Evolutionary conservation across 1,284 basidiomycete species (phyloP).

Genomic region (Golubevia pallescens): DNA sequence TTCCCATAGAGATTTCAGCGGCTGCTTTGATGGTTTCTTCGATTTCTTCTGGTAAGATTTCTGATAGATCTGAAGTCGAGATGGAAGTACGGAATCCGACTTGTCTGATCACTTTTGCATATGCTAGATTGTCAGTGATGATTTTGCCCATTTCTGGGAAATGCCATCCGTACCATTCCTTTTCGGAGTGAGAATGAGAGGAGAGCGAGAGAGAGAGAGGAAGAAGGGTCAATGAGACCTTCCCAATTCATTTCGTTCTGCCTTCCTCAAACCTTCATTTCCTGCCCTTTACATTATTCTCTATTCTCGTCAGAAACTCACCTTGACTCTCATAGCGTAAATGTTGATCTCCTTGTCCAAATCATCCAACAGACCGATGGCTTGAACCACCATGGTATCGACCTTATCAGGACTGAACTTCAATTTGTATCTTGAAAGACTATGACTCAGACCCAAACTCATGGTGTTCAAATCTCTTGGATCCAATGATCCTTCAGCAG

Average conservation of each 20-base stretch:
- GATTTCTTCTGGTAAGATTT: slow-evolving; percentile 91
- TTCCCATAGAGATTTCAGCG: slow-evolving; percentile 97
- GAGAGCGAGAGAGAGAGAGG: not conserved
- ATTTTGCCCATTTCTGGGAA: slow-evolving; percentile 99
- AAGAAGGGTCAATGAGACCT: too few species aligned
- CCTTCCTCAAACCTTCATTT: too few species aligned
- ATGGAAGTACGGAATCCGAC: slow-evolving; percentile 79
- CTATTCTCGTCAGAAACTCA: slow-evolving; percentile 60
- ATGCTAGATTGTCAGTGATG: slow-evolving; percentile 93
- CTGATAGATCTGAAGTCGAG: slow-evolving; percentile 79
- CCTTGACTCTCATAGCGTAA: slow-evolving; percentile 98
- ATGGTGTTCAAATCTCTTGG: slow-evolving; percentile 95
- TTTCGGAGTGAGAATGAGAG: not conserved
- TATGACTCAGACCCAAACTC: slow-evolving; percentile 96
- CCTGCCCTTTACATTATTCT: not conserved
- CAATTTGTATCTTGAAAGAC: slow-evolving; percentile 95
- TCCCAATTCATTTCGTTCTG: too few species aligned
- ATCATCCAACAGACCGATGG: slow-evolving; percentile 96
- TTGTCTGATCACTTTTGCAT: slow-evolving; percentile 71
- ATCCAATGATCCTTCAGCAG: slow-evolving; percentile 57
- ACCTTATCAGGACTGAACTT: slow-evolving; percentile 99
- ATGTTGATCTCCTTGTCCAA: slow-evolving; percentile 99
- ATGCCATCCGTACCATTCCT: slow-evolving; percentile 99
- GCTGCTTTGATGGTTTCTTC: slow-evolving; percentile 89
- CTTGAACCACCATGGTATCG: slow-evolving; percentile 99